A percentile compares a stretch with the other conserved stretches of the same genome.
Evolutionary conservation across 2,329 filamentous ascomycete genomes (phyloP).

Genomic region (Magnaporthales sp.): DNA sequence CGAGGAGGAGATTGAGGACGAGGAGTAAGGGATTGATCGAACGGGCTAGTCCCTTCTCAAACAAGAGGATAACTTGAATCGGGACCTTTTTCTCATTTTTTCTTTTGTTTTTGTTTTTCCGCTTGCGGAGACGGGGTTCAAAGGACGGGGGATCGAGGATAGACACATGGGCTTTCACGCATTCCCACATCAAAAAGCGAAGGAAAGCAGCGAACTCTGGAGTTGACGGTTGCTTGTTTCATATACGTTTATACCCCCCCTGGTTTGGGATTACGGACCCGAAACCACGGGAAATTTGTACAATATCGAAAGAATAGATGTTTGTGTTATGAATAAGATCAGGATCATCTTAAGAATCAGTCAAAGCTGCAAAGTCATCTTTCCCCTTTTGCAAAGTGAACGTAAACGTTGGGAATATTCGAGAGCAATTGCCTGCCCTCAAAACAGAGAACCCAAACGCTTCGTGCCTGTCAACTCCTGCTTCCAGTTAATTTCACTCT

Average conservation of each 20-base stretch:
- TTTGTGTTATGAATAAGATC: not conserved
- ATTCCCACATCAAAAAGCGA: not conserved
- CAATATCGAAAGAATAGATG: not conserved
- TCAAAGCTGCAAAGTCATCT: no score
- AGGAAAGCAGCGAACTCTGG: not conserved
- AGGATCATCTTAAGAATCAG: not conserved
- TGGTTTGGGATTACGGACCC: conserved; percentile 1
- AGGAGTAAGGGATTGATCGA: not conserved
- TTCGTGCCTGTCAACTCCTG: no score
- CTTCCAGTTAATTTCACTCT: no score
- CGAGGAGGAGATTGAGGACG: conserved; percentile 1
- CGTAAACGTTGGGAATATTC: no score
- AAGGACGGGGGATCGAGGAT: not conserved
- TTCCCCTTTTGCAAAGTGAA: no score
- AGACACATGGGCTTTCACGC: not conserved
- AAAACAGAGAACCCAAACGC: no score
- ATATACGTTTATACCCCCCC: not conserved
- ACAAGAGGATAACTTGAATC: not conserved
- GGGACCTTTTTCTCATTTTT: not conserved
- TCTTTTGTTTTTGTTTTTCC: not conserved
- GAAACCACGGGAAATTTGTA: not conserved
- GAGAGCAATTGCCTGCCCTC: no score
- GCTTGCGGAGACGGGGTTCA: not conserved
- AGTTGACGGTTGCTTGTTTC: not conserved
- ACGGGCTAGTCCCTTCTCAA: not conserved